A percentile compares a stretch with the other conserved stretches of the same genome.
Evolutionary conservation across 129 eudicot genomes (phyloP).

Genomic region (Helianthus annuus): DNA sequence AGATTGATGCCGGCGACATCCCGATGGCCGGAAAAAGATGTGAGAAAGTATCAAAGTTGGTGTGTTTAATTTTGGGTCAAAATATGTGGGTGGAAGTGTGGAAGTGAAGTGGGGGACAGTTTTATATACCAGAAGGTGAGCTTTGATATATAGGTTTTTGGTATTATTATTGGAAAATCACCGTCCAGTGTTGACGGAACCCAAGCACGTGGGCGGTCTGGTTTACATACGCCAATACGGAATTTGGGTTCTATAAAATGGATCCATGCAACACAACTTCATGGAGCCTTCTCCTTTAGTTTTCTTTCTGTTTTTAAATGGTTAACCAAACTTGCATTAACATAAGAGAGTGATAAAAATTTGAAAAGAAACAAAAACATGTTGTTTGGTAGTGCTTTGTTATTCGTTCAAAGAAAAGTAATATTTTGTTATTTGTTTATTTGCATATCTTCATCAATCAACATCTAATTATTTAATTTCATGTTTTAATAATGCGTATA

Average conservation of each 20-base stretch:
- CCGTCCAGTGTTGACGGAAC: constrained; percentile 33
- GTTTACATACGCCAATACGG: constrained; percentile 25
- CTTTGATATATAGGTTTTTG: neutral
- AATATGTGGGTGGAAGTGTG: constrained; percentile 8
- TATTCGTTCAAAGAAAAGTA: neutral
- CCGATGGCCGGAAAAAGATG: neutral
- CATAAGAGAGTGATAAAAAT: no score
- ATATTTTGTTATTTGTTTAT: neutral
- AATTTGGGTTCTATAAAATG: constrained; percentile 8
- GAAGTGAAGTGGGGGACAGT: constrained; percentile 9
- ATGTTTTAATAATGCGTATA: neutral
- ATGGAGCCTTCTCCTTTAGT: constrained; percentile 21
- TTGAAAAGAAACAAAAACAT: neutral
- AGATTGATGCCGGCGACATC: constrained; percentile 22
- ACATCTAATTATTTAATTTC: neutral
- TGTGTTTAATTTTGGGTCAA: constrained; percentile 12
- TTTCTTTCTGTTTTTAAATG: neutral
- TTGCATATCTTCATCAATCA: neutral
- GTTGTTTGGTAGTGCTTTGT: neutral
- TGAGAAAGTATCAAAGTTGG: neutral
- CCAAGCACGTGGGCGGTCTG: constrained; percentile 17
- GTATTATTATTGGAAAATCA: constrained; percentile 19
- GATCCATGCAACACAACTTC: constrained; percentile 19
- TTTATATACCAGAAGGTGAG: neutral
- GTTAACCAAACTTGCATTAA: no score